Base-by-base conservation (phyloP, 148 eudicot genomes). In the Rhododendron mucronatum region DNA sequence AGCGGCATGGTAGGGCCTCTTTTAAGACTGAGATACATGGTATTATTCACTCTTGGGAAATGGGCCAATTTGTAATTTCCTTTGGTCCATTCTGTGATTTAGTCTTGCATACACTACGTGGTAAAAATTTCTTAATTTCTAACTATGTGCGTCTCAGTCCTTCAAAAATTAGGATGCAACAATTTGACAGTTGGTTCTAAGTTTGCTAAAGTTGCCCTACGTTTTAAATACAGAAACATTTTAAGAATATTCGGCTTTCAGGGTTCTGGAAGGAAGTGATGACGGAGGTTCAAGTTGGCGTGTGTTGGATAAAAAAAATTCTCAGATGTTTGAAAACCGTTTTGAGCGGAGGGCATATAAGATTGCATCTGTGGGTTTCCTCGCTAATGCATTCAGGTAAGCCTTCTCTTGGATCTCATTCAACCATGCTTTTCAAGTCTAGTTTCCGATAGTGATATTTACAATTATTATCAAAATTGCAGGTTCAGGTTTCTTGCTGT, bases 201-300 rank as follows among this genome's bases (percentile, higher is more conserved):
- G 48, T 74, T 84, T 37, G 45, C 65, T 45, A 2, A 73, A 20
- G 28, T 37, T 84, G 81, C 35, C 78, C 1, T 39, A 37, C 9
- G 2, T 26, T 79, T 35, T 21, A 44, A 50, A 71, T 26, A 37
- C 80, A 33, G n/a, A 23, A 80, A 18, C 39, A 50, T 45, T n/a
- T 61, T 39, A 15, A 21, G 30, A 35, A 14, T 45, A 35, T 75
- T 76, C 13, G 51, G 20, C 87, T 87, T 47, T 44, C 91, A 97
- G 99, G 99, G 86, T 95, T n/a, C 71, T 97, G 75, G 99, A 97
- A 92, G 99, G 94, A 86, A 97, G 98, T 87, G 86, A 87, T 44
- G 96, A 97, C 86, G 96, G 91, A 47, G 98, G 98, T 80, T 92
- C 95, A 57, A 95, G 85, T 80, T 97, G 99, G 99, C 91, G 53